Evolutionary conservation across 1,284 basidiomycete species (phyloP), one percentile per base, ranked within the genome.

Genomic region (Acaromyces ingoldii): DNA sequence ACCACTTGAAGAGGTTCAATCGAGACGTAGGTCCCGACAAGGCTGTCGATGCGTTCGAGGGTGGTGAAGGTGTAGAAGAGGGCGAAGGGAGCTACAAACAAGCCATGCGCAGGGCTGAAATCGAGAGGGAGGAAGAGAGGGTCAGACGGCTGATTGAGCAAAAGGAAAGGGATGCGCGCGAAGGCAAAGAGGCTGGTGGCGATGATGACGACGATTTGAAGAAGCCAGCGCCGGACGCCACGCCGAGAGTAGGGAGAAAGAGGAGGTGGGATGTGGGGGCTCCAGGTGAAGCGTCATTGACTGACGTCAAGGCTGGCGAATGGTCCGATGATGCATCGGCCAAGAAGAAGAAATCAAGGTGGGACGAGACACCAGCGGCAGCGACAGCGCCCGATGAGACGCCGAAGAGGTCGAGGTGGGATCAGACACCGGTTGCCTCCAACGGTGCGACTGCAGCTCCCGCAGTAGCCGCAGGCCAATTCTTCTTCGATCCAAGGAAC

Each of bases 51-150:
- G 58, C 68, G 3, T 61, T 68, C 46, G 78, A 69, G 1, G 59
- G 40, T 38, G 86, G 83, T 0, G 80, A 80, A 53, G n/a, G n/a
- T n/a, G n/a, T n/a, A n/a, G n/a, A n/a, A n/a, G 83, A 83, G 6
- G 88, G 91, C 72, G 89, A 89, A 51, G 78, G 79, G 49, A 88
- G 88, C 5, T 98, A 98, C 77, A 91, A 89, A 75, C 92, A 97
- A 71, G 89, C 91, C 19, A 99, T 98, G 95, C 82, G 91, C 63
- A 77, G 92, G 66, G 83, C 88, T 56, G 85, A 86, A 73, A 77
- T 99, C 72, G 92, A 98, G 80, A 85, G 90, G 76, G 93, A 98
- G 78, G 93, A 98, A 78, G 81, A 81, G 65, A 80, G 90, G 52
- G 91, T 98, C 21, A 81, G 83, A 72, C 80, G 84, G 63, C 86